These are phyloP conservation scores for Fusarium pininemorale DNA, from an alignment of 2,329 filamentous ascomycete genomes.

Conservation along the genomic window DNA sequence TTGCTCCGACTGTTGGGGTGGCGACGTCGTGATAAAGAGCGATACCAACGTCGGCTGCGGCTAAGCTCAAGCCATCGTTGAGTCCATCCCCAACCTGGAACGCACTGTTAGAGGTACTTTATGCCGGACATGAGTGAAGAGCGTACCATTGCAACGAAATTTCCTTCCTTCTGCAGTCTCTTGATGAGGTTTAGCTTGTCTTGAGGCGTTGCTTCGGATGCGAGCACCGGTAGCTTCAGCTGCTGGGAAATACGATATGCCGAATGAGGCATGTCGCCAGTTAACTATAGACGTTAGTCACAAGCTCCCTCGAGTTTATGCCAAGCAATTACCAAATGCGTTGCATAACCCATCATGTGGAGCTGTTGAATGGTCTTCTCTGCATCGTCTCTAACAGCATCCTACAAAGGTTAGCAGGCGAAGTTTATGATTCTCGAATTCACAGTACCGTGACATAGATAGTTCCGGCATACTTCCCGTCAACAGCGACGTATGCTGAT, in stretches of 20 bases:
- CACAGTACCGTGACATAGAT: not conserved
- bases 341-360: not conserved
- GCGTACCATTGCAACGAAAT: not conserved
- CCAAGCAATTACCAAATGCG: not conserved
- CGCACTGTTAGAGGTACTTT: not conserved
- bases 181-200: not conserved
- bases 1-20: not conserved
- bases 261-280: not conserved
- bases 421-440: no score
- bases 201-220: not conserved
- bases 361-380: not conserved
- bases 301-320: rapidly evolving
- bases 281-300: not conserved
- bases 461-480: not conserved
- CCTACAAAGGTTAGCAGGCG: not conserved
- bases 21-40: not conserved
- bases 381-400: not conserved
- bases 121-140: rapidly evolving
- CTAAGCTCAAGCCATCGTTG: not conserved
- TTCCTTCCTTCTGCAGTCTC: not conserved
- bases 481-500: not conserved
- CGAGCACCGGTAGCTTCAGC: not conserved
- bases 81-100: not conserved
- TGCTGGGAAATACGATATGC: not conserved
- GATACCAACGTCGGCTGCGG: not conserved